Conservation (phyloP, 2,329 filamentous ascomycete species). For the Arthrinium puccinioides region DNA sequence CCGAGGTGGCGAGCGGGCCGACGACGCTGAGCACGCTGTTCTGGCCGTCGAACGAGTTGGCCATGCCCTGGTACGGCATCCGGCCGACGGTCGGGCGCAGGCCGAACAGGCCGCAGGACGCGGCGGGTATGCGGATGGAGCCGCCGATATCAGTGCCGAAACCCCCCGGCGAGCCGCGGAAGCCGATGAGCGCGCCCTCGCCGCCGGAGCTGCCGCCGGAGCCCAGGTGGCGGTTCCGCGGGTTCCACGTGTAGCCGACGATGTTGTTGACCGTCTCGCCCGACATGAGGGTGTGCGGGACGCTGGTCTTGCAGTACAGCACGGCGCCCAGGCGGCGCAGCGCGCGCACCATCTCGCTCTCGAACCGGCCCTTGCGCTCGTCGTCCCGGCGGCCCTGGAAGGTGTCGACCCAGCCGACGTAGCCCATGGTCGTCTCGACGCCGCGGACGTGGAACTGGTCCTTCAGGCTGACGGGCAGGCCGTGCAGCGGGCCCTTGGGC, state of each 20-base stretch:
- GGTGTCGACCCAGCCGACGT: slow-evolving; percentile 11
- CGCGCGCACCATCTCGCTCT: slow-evolving; percentile 6
- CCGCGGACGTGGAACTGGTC: slow-evolving; percentile 18
- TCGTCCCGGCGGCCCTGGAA: slow-evolving; percentile 3
- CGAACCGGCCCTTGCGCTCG: not conserved
- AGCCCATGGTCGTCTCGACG: slow-evolving; percentile 16
- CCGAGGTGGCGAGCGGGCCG: slow-evolving; percentile 23
- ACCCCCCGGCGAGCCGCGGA: slow-evolving; percentile 25
- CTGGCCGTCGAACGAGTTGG: slow-evolving; percentile 26
- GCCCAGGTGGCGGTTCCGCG: slow-evolving; percentile 28
- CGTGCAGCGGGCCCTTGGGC: slow-evolving; percentile 11
- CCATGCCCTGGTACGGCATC: slow-evolving; percentile 24
- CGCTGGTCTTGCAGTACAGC: slow-evolving; percentile 12
- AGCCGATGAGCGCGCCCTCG: slow-evolving; percentile 28
- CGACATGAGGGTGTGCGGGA: slow-evolving; percentile 21
- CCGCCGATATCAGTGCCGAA: slow-evolving; percentile 29
- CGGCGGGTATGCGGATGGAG: slow-evolving; percentile 22
- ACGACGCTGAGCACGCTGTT: slow-evolving; percentile 24
- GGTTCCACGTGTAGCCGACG: slow-evolving; percentile 30
- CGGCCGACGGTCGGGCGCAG: slow-evolving; percentile 20
- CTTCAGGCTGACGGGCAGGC: slow-evolving; percentile 17
- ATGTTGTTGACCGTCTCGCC: slow-evolving; percentile 25
- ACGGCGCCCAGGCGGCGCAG: slow-evolving; percentile 7
- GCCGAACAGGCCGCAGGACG: slow-evolving; percentile 22
- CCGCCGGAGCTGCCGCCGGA: slow-evolving; percentile 35